phyloP scores from a whole-genome alignment of 768 basidiomycete genomes.

The Mycena vulgaris region DNA sequence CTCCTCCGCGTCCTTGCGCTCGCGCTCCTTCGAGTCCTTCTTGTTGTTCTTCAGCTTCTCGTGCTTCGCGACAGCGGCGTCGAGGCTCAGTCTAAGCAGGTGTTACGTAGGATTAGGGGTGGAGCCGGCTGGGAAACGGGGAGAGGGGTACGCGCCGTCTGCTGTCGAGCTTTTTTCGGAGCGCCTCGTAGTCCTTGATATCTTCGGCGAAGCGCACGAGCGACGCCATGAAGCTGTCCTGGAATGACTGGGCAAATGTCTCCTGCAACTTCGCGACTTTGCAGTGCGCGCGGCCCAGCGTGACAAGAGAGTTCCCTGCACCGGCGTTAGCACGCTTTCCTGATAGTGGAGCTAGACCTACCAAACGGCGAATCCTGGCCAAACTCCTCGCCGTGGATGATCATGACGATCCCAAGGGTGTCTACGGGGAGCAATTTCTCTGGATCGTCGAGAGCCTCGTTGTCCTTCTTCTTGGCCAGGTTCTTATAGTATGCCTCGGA shows the following conservation, averaged over 20 bases:
- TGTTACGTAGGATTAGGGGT: constrained; percentile 11
- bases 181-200: constrained; percentile 86
- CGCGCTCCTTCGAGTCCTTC: constrained; percentile 94
- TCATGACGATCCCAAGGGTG: constrained; percentile 89
- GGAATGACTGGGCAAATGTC: constrained; percentile 79
- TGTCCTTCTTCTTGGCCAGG: constrained; percentile 84
- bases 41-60: constrained; percentile 80
- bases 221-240: constrained; percentile 80
- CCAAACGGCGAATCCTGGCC: constrained; percentile 84
- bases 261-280: constrained; percentile 90
- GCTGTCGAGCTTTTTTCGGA: constrained; percentile 91
- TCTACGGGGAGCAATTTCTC: constrained; percentile 86
- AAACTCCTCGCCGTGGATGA: constrained; percentile 86
- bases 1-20: constrained; percentile 83
- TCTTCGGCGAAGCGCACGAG: constrained; percentile 77
- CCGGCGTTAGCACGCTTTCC: constrained; percentile 8
- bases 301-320: constrained; percentile 79
- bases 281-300: constrained; percentile 87
- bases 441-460: constrained; percentile 70
- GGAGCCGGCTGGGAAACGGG: neutral
- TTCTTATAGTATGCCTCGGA: constrained; percentile 79
- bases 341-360: too few relatives aligned
- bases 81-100: constrained; percentile 77
- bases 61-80: constrained; percentile 79
- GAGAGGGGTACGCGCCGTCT: constrained; percentile 67